These are phyloP conservation scores for Penicillium manginii DNA, from an alignment of 495 filamentous ascomycete species.

Conservation along the genomic window DNA sequence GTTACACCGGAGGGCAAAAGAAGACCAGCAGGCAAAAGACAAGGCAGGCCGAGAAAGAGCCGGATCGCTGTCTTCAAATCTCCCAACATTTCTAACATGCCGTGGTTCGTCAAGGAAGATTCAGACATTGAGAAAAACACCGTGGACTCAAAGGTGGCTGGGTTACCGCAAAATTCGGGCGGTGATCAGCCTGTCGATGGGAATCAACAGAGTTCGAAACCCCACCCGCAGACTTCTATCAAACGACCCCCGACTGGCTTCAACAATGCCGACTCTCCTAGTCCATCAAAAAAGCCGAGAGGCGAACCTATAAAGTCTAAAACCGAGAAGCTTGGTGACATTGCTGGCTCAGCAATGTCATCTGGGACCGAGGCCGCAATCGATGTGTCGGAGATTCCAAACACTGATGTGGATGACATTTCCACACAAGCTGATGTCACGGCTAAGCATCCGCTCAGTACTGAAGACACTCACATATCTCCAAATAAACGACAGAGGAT, in stretches of 20 bases:
- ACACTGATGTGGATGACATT: neutral
- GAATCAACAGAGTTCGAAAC: neutral
- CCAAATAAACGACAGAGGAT: constrained; percentile 11
- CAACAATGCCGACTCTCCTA: neutral
- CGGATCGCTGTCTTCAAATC: constrained; percentile 58
- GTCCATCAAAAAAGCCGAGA: neutral
- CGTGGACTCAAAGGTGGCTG: too few relatives aligned
- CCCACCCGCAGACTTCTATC: neutral
- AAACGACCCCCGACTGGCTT: neutral
- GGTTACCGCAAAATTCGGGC: neutral
- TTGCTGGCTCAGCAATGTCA: neutral
- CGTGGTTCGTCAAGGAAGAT: constrained; percentile 38
- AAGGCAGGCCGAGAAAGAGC: constrained; percentile 55
- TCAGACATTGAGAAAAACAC: constrained; percentile 17
- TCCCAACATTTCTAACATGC: constrained; percentile 34
- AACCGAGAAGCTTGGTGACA: neutral
- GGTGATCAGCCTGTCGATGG: neutral
- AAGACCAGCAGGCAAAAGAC: constrained; percentile 44
- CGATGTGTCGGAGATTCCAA: neutral
- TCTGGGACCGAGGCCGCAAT: neutral
- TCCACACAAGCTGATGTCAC: neutral
- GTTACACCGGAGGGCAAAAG: constrained; percentile 52
- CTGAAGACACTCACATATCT: neutral
- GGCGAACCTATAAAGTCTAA: neutral
- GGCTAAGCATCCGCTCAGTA: neutral